Evolutionary conservation across 148 eudicot genomes (phyloP).

Genomic region (Linanthus parryae): DNA sequence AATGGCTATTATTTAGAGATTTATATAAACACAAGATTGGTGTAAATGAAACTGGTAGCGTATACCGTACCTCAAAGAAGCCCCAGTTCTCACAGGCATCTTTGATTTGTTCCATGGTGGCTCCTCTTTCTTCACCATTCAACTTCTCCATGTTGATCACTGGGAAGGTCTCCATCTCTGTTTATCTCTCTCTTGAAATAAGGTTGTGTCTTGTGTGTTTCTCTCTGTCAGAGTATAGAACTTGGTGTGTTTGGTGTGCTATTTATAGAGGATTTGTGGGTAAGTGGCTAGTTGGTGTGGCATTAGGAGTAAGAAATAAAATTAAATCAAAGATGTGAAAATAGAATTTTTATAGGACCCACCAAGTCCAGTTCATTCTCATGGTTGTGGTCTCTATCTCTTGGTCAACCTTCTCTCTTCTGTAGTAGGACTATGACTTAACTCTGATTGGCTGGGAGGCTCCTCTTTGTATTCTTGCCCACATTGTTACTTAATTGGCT

Average conservation of each 20-base stretch:
- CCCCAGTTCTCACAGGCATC: slow-evolving; percentile 86
- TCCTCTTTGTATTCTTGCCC: background rate
- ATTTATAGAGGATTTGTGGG: slow-evolving; percentile 9
- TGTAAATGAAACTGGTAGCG: background rate
- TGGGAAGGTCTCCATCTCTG: slow-evolving; percentile 55
- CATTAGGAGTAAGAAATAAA: too few species aligned
- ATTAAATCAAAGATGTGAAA: too few species aligned
- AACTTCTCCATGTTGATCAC: slow-evolving; percentile 57
- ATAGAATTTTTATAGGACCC: too few species aligned
- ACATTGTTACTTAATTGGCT: background rate
- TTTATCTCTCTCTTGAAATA: background rate
- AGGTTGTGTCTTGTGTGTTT: background rate
- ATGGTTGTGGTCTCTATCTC: background rate
- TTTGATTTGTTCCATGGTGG: slow-evolving; percentile 53
- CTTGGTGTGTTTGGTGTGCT: background rate
- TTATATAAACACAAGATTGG: background rate
- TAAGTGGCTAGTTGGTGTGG: too few species aligned
- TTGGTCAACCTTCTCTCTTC: too few species aligned
- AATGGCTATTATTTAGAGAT: background rate
- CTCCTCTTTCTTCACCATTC: slow-evolving; percentile 50
- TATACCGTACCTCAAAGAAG: slow-evolving; percentile 52
- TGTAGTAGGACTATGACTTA: too few species aligned
- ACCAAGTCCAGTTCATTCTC: too few species aligned
- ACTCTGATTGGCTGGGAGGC: too few species aligned
- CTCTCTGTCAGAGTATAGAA: background rate